These are phyloP conservation scores for Toxoplasma gondii DNA, from an alignment of 169 alveolate genomes.

Conservation along the genomic window DNA sequence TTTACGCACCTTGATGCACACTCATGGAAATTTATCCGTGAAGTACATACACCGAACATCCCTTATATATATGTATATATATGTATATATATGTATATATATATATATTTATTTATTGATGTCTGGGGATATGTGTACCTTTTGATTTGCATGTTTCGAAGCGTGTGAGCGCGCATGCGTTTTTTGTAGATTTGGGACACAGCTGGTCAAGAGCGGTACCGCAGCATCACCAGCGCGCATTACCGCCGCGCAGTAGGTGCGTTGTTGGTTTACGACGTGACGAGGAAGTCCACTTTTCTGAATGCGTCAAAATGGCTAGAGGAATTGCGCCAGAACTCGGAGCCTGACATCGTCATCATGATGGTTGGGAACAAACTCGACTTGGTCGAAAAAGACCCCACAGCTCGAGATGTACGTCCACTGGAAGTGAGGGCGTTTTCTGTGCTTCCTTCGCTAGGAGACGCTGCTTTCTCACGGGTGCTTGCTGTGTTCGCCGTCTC, in stretches of 20 bases:
- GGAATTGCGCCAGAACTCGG: constrained; percentile 97
- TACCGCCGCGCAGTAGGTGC: constrained; percentile 97
- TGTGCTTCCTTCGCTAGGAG: no score
- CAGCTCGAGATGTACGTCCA: constrained; percentile 81
- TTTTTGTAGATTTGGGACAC: constrained; percentile 84
- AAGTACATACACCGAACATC: not conserved
- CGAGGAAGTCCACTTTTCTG: constrained; percentile 88
- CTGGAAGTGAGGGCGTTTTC: not conserved
- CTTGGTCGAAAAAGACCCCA: constrained; percentile 90
- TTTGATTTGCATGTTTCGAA: not conserved
- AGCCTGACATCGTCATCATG: constrained; percentile 97
- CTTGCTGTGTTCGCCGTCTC: no score
- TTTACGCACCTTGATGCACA: no score
- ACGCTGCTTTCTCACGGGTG: no score
- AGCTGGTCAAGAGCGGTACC: constrained; percentile 95
- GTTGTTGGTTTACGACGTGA: constrained; percentile 93
- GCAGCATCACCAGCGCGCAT: constrained; percentile 93
- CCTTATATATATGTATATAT: not conserved
- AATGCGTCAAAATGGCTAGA: constrained; percentile 94
- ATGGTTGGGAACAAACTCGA: constrained; percentile 99
- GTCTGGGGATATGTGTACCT: not conserved
- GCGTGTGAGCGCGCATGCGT: not conserved
- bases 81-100: not conserved
- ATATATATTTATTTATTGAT: not conserved
- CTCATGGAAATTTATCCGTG: no score